phyloP scores from a whole-genome alignment of 371 early-diverging fungal species.

The Rhizomucor pusillus region DNA sequence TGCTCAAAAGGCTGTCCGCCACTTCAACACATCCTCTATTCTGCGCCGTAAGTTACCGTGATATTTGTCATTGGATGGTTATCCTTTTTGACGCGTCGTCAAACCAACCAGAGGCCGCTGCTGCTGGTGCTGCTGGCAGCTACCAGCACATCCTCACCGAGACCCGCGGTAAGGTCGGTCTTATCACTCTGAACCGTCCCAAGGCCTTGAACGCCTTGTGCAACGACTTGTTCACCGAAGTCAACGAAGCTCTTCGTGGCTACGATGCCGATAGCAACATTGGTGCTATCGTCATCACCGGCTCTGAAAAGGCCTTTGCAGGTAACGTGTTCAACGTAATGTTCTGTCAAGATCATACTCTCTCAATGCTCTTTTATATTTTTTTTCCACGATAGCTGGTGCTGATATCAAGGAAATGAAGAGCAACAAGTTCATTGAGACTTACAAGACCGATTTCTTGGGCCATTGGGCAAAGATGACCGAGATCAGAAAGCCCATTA shows the following conservation, averaged over 20 bases:
- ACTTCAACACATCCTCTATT: constrained; percentile 35
- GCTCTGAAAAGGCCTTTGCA: constrained; percentile 95
- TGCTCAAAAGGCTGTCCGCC: constrained; percentile 27
- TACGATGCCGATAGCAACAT: constrained; percentile 78
- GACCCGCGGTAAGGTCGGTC: constrained; percentile 81
- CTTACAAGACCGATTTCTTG: constrained; percentile 89
- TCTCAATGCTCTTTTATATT: too few species aligned
- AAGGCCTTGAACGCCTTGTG: constrained; percentile 97
- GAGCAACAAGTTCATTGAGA: constrained; percentile 78
- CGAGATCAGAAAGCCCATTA: constrained; percentile 91
- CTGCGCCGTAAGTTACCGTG: constrained; percentile 31
- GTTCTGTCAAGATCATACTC: too few species aligned
- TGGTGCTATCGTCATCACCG: constrained; percentile 94
- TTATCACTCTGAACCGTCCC: constrained; percentile 91
- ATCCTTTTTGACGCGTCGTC: background rate
- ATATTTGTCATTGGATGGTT: background rate
- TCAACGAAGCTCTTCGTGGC: constrained; percentile 83
- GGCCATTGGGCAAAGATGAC: constrained; percentile 93
- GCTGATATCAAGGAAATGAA: constrained; percentile 99
- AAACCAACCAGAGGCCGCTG: constrained; percentile 30
- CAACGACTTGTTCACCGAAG: constrained; percentile 86
- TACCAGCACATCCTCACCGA: constrained; percentile 75
- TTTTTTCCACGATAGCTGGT: constrained; percentile 63
- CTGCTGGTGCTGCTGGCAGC: constrained; percentile 28
- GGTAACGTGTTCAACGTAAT: constrained; percentile 51